phyloP scores from a whole-genome alignment of 441 rosid species.

The California macrophylla region DNA sequence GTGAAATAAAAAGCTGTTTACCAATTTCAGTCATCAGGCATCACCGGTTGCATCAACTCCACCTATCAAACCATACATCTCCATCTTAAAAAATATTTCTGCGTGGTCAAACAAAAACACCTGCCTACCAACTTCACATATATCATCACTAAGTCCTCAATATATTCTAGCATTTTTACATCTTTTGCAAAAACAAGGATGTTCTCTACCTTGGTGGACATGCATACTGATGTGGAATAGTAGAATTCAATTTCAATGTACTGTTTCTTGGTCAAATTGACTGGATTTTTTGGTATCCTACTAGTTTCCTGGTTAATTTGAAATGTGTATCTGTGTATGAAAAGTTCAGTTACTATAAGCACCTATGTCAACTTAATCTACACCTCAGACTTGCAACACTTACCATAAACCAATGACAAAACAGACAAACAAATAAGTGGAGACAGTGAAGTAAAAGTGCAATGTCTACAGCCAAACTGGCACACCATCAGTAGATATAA shows the following conservation, averaged over 20 bases:
- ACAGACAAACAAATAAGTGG: neutral
- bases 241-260: neutral
- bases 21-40: neutral
- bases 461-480: neutral
- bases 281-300: neutral
- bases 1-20: neutral
- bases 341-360: neutral
- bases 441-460: neutral
- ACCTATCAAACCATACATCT: neutral
- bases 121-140: neutral
- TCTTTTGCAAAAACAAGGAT: neutral
- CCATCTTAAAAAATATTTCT: neutral
- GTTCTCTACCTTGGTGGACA: neutral
- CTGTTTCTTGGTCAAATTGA: neutral
- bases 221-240: neutral
- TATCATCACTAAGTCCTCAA: neutral
- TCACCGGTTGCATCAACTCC: neutral
- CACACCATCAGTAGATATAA: neutral
- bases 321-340: neutral
- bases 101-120: neutral
- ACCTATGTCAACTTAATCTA: neutral
- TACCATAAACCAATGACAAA: neutral
- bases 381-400: neutral
- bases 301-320: neutral
- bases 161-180: neutral